Conservation (phyloP, 129 eudicot species). For the Rutidosis leptorrhynchoides region DNA sequence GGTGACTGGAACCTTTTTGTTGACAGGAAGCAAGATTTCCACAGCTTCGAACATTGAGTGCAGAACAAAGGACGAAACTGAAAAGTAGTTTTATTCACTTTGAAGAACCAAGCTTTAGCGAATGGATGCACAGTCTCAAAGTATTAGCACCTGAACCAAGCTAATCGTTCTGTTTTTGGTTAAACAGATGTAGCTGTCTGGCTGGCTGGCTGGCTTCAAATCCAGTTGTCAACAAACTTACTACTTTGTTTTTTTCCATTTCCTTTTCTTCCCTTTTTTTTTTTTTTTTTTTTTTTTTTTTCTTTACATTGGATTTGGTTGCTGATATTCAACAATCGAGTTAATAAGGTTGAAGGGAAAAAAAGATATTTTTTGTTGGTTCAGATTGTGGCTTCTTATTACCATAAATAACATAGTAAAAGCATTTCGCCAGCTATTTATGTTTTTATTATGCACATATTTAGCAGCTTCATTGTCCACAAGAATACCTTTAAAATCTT, state of each 20-base stretch:
- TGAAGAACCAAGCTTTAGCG: constrained; percentile 93
- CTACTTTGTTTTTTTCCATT: background rate
- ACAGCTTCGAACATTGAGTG: constrained; percentile 72
- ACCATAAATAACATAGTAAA: background rate
- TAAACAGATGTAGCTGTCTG: background rate
- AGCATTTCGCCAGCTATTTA: background rate
- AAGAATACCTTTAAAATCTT: background rate
- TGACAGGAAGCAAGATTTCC: constrained; percentile 99
- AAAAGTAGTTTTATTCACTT: constrained; percentile 88
- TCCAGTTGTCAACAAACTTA: constrained; percentile 13
- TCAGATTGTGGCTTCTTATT: constrained; percentile 6
- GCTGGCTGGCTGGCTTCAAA: background rate
- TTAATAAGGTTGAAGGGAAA: constrained; percentile 18
- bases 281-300: constrained; percentile 20
- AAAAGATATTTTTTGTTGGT: constrained; percentile 21
- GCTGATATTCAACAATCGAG: constrained; percentile 28
- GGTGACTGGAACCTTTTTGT: background rate
- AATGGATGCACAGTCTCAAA: constrained; percentile 91
- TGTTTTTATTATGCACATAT: background rate
- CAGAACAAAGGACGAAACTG: constrained; percentile 75
- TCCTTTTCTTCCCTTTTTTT: constrained; percentile 2
- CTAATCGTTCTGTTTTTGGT: constrained; percentile 21
- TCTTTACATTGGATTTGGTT: constrained; percentile 29
- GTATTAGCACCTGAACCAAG: constrained; percentile 90
- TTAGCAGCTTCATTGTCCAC: background rate